Conservation (phyloP, 2,329 filamentous ascomycete genomes). For the Fusarium euwallaceae region DNA sequence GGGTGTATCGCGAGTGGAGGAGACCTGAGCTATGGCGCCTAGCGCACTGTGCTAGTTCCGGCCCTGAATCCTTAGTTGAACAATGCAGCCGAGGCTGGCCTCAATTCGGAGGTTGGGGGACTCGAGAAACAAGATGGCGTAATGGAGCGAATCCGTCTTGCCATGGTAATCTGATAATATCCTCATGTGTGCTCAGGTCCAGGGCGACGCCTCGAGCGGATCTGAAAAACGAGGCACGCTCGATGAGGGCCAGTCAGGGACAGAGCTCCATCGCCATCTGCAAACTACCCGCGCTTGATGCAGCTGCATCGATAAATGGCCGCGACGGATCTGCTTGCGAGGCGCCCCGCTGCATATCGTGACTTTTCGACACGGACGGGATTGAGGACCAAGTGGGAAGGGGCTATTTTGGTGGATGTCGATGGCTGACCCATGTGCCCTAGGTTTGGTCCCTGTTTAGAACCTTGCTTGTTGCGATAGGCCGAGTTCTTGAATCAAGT, state of each 20-base stretch:
- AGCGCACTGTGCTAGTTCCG: slow-evolving; percentile 35
- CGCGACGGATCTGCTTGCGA: slow-evolving; percentile 45
- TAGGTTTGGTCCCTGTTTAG: slow-evolving; percentile 28
- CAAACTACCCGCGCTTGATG: slow-evolving; percentile 44
- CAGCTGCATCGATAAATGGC: slow-evolving; percentile 40
- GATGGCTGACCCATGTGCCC: slow-evolving; percentile 40
- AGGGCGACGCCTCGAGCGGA: neutral
- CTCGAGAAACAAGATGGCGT: slow-evolving; percentile 41
- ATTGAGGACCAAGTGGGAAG: slow-evolving; percentile 32
- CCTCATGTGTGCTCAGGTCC: slow-evolving; percentile 9
- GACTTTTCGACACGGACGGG: slow-evolving; percentile 34
- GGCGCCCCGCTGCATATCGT: slow-evolving; percentile 44
- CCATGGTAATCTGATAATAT: slow-evolving; percentile 23
- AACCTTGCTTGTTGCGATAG: slow-evolving; percentile 29
- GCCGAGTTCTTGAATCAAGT: slow-evolving; percentile 34
- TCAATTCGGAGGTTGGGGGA: slow-evolving; percentile 32
- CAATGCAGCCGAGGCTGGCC: slow-evolving; percentile 33
- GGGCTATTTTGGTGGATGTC: slow-evolving; percentile 32
- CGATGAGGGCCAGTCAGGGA: slow-evolving; percentile 27
- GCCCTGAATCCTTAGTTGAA: slow-evolving; percentile 23
- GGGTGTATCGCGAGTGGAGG: neutral
- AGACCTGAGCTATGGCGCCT: neutral
- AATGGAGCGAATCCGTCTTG: slow-evolving; percentile 29
- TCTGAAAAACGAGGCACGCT: slow-evolving; percentile 5
- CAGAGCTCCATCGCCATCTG: slow-evolving; percentile 36